A percentile compares a stretch with the other conserved stretches of the same genome.
These are phyloP conservation scores for Hemileccinum rubropunctum DNA, from an alignment of 768 basidiomycete genomes.

Conservation along the genomic window DNA sequence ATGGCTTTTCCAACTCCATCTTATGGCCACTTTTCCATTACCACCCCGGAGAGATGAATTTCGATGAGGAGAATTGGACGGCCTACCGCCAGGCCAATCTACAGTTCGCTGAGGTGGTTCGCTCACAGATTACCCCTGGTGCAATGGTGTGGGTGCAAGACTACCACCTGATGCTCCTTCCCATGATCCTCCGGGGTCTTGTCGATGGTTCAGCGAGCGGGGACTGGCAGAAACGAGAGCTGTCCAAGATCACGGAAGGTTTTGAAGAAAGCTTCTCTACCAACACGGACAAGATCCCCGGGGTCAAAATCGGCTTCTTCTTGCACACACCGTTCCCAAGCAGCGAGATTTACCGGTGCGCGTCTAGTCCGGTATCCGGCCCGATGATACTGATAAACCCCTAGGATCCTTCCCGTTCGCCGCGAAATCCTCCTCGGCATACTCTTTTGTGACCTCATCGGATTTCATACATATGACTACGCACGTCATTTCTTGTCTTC, in stretches of 20 bases:
- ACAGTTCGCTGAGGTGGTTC: constrained; percentile 88
- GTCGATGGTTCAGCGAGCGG: constrained; percentile 68
- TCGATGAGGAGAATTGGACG: constrained; percentile 97
- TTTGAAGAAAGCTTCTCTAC: constrained; percentile 47
- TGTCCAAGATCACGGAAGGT: constrained; percentile 71
- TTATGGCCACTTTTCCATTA: constrained; percentile 99
- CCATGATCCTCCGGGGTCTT: constrained; percentile 88
- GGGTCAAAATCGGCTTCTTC: constrained; percentile 97
- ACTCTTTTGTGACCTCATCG: constrained; percentile 94
- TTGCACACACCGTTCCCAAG: constrained; percentile 98
- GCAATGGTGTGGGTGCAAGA: constrained; percentile 99
- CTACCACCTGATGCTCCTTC: constrained; percentile 96
- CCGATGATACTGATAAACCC: constrained; percentile 1
- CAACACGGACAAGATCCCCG: constrained; percentile 43
- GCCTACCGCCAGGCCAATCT: constrained; percentile 97
- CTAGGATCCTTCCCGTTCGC: constrained; percentile 92
- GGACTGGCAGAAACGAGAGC: constrained; percentile 56
- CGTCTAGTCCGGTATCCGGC: constrained; percentile 17
- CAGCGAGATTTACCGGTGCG: constrained; percentile 94
- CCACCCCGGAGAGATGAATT: constrained; percentile 99
- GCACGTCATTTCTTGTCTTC: constrained; percentile 99
- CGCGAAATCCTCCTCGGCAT: constrained; percentile 97
- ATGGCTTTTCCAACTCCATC: constrained; percentile 99
- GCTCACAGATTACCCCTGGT: constrained; percentile 72
- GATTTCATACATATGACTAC: constrained; percentile 99